A percentile compares a stretch with the other conserved stretches of the same genome.
Conservation (phyloP, 352 stramenopile species). For the Globisporangium orthogonon region DNA sequence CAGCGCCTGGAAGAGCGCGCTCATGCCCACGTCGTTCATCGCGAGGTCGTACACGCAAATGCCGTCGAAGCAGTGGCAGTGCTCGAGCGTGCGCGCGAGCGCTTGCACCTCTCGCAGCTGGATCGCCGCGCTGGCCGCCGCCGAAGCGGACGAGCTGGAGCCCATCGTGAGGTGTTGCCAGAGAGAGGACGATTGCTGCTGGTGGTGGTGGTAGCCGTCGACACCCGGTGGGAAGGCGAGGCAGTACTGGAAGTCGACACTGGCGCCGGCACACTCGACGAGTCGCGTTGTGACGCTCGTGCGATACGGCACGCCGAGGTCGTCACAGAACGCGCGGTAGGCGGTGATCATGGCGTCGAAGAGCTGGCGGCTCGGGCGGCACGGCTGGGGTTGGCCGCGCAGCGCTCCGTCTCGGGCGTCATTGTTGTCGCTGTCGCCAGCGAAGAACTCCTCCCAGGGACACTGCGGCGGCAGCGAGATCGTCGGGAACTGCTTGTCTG, state of each 20-base stretch:
- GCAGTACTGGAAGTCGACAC: slow-evolving; percentile 64
- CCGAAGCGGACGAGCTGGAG: background rate
- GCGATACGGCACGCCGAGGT: slow-evolving; percentile 37
- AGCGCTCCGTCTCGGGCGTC: too few relatives aligned
- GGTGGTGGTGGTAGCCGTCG: slow-evolving; percentile 22
- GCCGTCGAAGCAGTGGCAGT: slow-evolving; percentile 34
- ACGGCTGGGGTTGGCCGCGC: background rate
- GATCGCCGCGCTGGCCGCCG: slow-evolving; percentile 5
- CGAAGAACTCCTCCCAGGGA: slow-evolving; percentile 51
- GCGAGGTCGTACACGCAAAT: slow-evolving; percentile 43
- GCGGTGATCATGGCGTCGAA: slow-evolving; percentile 37
- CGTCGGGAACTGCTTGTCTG: slow-evolving; percentile 22
- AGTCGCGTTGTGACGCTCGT: slow-evolving; percentile 38
- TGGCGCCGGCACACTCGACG: slow-evolving; percentile 38
- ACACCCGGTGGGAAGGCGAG: slow-evolving; percentile 28
- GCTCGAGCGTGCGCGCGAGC: slow-evolving; percentile 30
- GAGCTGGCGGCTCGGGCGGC: background rate
- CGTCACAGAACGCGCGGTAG: slow-evolving; percentile 60
- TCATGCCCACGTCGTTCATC: slow-evolving; percentile 34
- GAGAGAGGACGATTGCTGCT: slow-evolving; percentile 1
- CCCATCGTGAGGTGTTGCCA: background rate
- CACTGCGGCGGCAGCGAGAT: slow-evolving; percentile 31
- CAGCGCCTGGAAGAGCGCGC: slow-evolving; percentile 44
- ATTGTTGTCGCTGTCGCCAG: background rate
- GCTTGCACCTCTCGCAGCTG: slow-evolving; percentile 43